Percentiles rank a stretch among this genome's conserved stretches.
These are phyloP conservation scores for Coemansia erecta DNA, from an alignment of 192 early-diverging fungal species.

Conservation along the genomic window DNA sequence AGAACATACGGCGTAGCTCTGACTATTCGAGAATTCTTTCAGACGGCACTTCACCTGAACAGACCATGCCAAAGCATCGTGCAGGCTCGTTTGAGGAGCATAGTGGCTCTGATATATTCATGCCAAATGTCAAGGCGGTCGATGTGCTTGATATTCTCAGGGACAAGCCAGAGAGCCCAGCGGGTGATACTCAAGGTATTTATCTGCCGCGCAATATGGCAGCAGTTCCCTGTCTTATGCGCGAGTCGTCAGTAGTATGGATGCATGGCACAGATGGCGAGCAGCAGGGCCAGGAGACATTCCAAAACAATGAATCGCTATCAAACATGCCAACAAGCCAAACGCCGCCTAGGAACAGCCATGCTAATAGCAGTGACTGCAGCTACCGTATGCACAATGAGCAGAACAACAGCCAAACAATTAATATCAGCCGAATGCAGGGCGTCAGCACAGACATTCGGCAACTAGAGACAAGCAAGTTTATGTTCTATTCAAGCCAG, in stretches of 20 bases:
- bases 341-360: too few relatives aligned
- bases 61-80: constrained; percentile 1
- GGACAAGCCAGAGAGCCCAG: too few relatives aligned
- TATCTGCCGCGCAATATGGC: background rate
- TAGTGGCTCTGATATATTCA: constrained; percentile 6
- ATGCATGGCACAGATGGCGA: constrained; percentile 14
- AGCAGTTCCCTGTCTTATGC: constrained; percentile 7
- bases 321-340: too few relatives aligned
- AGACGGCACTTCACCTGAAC: constrained; percentile 7
- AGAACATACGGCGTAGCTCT: background rate
- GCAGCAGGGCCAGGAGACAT: too few relatives aligned
- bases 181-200: too few relatives aligned
- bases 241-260: constrained; percentile 46
- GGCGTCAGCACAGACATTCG: background rate
- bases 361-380: background rate
- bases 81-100: constrained; percentile 6
- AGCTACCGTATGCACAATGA: background rate
- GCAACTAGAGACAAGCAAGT: constrained; percentile 6
- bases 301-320: too few relatives aligned
- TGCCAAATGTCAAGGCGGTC: background rate
- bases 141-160: too few relatives aligned
- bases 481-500: constrained; percentile 36
- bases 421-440: background rate
- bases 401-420: background rate
- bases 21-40: constrained; percentile 6